A percentile compares a stretch with the other conserved stretches of the same genome.
Conservation (phyloP, 768 basidiomycete genomes). For the Mycena amicta region DNA sequence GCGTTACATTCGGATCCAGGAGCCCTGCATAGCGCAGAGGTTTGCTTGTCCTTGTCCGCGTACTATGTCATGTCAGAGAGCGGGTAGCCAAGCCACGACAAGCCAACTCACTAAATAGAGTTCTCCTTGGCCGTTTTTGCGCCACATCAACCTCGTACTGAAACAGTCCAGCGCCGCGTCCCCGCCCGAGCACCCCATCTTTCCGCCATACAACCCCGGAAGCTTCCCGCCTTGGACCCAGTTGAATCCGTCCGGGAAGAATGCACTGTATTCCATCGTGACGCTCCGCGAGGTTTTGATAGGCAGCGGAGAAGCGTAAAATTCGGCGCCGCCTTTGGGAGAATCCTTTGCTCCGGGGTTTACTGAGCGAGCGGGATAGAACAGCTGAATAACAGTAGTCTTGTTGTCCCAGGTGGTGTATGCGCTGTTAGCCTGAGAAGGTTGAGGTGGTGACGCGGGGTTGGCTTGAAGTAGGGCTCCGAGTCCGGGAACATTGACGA, state of each 20-base stretch:
- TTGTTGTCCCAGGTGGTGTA: conserved; percentile 30
- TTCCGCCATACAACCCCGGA: conserved; percentile 79
- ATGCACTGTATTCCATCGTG: conserved; percentile 70
- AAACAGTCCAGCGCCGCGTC: conserved; percentile 74
- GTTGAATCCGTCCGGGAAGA: conserved; percentile 73
- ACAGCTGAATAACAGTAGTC: conserved; percentile 56
- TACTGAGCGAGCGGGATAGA: conserved; percentile 69
- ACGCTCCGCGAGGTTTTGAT: conserved; percentile 53
- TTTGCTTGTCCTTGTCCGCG: conserved; percentile 73
- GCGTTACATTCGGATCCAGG: conserved; percentile 64
- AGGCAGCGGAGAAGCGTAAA: conserved; percentile 52
- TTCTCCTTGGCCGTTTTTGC: conserved; percentile 67
- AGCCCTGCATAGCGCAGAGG: conserved; percentile 56
- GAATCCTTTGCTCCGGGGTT: conserved; percentile 63
- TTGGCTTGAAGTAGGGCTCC: conserved; percentile 7
- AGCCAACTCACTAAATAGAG: conserved; percentile 64
- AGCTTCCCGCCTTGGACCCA: conserved; percentile 86
- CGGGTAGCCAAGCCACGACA: neutral
- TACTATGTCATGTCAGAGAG: conserved; percentile 47
- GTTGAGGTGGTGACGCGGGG: neutral
- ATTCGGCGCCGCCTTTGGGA: conserved; percentile 76
- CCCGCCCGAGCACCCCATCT: conserved; percentile 71
- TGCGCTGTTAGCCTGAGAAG: neutral
- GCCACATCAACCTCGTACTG: conserved; percentile 87
- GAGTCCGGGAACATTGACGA: conserved; percentile 17